A percentile compares a stretch with the other conserved stretches of the same genome.
These are phyloP conservation scores for Barnettozyma pratensis DNA, from an alignment of 805 yeast genomes.

Conservation along the genomic window DNA sequence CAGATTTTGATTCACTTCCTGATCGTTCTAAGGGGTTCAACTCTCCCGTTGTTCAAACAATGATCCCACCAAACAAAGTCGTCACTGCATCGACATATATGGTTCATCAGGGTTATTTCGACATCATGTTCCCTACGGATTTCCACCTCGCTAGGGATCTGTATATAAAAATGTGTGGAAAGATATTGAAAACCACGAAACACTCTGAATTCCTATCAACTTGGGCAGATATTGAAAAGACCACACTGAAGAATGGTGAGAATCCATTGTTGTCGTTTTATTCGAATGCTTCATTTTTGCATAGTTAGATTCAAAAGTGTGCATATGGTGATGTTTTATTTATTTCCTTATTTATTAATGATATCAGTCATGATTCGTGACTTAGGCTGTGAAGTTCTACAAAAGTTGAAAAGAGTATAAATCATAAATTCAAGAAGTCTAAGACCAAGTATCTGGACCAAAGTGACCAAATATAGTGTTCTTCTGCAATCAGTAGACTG, in stretches of 20 bases:
- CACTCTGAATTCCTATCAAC: slow-evolving; percentile 61
- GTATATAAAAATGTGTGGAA: slow-evolving; percentile 61
- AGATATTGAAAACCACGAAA: slow-evolving; percentile 43
- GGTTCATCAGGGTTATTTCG: slow-evolving; percentile 84
- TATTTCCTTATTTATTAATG: no score
- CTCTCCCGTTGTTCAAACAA: slow-evolving; percentile 78
- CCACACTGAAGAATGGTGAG: slow-evolving; percentile 72
- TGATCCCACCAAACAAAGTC: slow-evolving; percentile 54
- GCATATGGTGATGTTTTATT: no score
- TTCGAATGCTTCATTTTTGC: slow-evolving; percentile 65
- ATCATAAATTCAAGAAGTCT: no score
- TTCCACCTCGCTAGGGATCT: slow-evolving; percentile 56
- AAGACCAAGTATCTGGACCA: no score
- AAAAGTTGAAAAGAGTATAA: no score
- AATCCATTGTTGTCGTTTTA: slow-evolving; percentile 80
- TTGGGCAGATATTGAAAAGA: slow-evolving; percentile 67
- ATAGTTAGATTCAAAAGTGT: slow-evolving; percentile 4
- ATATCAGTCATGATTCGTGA: no score
- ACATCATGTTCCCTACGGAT: slow-evolving; percentile 83
- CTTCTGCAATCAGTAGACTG: no score
- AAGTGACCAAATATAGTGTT: no score
- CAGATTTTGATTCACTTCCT: slow-evolving; percentile 55
- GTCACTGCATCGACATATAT: slow-evolving; percentile 67
- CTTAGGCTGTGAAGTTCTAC: no score
- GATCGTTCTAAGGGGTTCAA: slow-evolving; percentile 51